Conservation (phyloP, 129 eudicot species). For the Pseudognaphalium luteoalbum region DNA sequence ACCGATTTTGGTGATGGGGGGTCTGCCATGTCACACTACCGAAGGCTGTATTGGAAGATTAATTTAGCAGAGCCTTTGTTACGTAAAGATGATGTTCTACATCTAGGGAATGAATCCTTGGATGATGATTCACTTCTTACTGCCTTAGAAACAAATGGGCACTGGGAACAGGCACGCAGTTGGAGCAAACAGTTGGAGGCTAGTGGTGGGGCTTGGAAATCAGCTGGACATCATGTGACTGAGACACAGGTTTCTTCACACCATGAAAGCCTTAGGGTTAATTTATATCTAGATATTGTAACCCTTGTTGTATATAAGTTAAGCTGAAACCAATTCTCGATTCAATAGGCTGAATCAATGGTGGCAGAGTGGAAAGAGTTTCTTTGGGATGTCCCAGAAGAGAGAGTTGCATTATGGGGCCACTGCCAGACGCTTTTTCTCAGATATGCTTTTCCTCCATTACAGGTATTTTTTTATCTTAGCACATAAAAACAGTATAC, state of each 20-base stretch:
- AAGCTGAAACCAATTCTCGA: constrained; percentile 5
- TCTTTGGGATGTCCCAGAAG: constrained; percentile 98
- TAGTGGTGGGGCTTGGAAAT: constrained; percentile 82
- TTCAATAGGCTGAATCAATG: constrained; percentile 90
- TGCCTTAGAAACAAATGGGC: constrained; percentile 73
- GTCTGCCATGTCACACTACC: constrained; percentile 59
- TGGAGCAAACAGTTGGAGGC: constrained; percentile 93
- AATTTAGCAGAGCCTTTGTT: constrained; percentile 91
- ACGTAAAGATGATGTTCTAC: constrained; percentile 71
- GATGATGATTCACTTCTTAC: constrained; percentile 87
- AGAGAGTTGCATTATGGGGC: constrained; percentile 94
- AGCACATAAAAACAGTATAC: neutral
- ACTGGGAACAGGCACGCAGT: constrained; percentile 93
- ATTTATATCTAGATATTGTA: constrained; percentile 1
- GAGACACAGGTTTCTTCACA: constrained; percentile 75
- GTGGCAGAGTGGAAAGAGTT: constrained; percentile 99
- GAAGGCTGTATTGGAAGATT: constrained; percentile 81
- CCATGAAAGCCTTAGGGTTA: constrained; percentile 10
- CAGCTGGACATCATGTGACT: constrained; percentile 82
- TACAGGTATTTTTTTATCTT: constrained; percentile 58
- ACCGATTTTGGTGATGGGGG: constrained; percentile 96
- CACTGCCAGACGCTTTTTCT: constrained; percentile 90
- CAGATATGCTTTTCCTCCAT: constrained; percentile 83
- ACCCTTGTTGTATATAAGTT: neutral
- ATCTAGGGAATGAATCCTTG: constrained; percentile 70